A percentile compares a stretch with the other conserved stretches of the same genome.
Evolutionary conservation across 306 rosid species (phyloP).

Genomic region (Gynostemma pentaphyllum): DNA sequence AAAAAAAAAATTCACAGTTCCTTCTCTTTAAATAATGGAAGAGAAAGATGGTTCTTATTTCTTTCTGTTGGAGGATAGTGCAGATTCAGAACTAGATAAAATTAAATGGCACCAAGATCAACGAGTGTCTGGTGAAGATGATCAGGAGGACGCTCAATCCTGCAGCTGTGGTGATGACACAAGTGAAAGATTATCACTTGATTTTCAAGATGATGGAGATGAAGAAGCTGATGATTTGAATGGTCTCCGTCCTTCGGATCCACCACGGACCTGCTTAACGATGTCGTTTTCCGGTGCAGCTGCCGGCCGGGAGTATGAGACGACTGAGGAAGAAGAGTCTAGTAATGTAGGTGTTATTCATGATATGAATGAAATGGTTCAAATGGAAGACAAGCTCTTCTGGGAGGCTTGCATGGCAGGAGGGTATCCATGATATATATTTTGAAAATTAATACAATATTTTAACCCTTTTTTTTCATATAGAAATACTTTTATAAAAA

Average conservation of each 20-base stretch:
- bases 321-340: neutral
- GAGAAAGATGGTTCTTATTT: neutral
- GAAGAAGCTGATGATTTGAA: neutral
- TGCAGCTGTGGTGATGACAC: neutral
- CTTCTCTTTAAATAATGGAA: neutral
- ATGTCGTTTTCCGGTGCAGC: no score
- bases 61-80: neutral
- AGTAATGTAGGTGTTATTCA: neutral
- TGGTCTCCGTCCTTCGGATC: no score
- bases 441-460: no score
- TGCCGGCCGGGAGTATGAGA: no score
- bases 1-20: neutral
- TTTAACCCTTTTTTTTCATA: no score
- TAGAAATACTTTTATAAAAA: no score
- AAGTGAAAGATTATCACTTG: neutral
- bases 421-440: neutral
- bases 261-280: no score
- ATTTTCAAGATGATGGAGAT: neutral
- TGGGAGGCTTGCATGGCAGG: slow-evolving; percentile 4
- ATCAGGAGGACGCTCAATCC: neutral
- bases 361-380: neutral
- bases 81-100: slow-evolving; percentile 1
- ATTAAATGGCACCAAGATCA: neutral
- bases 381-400: slow-evolving; percentile 6
- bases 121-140: neutral